Conservation (phyloP, 345 rosid species). For the Lepidium africanum region DNA sequence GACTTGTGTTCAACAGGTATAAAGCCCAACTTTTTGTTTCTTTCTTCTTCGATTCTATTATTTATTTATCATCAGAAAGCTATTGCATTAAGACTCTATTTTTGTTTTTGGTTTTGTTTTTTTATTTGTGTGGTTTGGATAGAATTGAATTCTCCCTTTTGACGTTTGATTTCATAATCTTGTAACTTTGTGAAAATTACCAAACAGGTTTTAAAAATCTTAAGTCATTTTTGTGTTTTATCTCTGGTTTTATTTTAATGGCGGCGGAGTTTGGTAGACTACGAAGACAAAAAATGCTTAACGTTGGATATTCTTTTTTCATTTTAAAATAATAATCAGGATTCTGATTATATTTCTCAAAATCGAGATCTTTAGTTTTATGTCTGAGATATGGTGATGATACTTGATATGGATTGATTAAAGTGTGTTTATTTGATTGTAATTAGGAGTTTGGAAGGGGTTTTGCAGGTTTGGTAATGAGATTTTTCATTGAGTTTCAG, state of each 20-base stretch:
- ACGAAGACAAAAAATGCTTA: not conserved
- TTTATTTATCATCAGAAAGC: not conserved
- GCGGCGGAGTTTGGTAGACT: conserved; percentile 17
- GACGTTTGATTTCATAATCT: conserved; percentile 7
- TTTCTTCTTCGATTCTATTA: not conserved
- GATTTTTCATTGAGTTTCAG: not conserved
- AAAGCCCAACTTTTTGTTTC: not conserved
- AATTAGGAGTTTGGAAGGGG: not conserved
- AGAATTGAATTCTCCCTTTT: not conserved
- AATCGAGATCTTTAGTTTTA: conserved; percentile 4
- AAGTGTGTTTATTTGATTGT: not conserved
- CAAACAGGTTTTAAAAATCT: not conserved
- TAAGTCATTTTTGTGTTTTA: not conserved
- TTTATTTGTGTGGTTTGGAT: not conserved
- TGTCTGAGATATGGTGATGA: not conserved
- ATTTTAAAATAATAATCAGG: not conserved
- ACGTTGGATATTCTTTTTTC: not conserved
- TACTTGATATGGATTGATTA: not conserved
- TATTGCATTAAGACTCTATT: conserved; percentile 7
- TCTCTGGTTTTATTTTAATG: conserved; percentile 18
- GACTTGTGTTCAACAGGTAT: conserved; percentile 87
- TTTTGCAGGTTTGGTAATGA: not conserved
- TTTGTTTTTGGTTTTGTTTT: not conserved
- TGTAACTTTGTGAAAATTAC: not conserved
- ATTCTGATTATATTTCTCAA: not conserved